Base-by-base conservation (phyloP, 2,329 filamentous ascomycete genomes). In the Colletotrichum musae region DNA sequence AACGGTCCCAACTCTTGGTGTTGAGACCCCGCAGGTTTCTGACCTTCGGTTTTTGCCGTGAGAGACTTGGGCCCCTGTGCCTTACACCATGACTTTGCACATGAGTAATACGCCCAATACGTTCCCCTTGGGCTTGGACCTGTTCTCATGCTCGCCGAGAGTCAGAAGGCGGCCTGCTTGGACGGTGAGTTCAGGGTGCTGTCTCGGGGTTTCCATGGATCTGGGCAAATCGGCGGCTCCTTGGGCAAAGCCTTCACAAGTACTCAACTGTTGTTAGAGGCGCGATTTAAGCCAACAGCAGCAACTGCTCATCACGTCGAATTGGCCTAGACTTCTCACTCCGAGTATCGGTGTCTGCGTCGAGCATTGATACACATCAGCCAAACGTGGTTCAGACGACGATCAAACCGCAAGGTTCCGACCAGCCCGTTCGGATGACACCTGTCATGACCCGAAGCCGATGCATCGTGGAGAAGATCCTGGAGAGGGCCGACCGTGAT, bases 361-460 rank as follows among this genome's bases (percentile, higher is more conserved):
- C 41, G 41, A 43, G 66, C 66, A 66, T 69, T 66, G 21, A 57
- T 15, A 24, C 16, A 15, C 26, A 26, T 51, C 48, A 48, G 52
- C 52, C n/a, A 68, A 70, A 64, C 58, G 50, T 58, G 58, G 52
- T 58, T 68, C 58, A 70, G 64, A 64, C 47, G 68, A 68, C 68
- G 64, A 70, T 70, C 68, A 70, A 63, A 68, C 68, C 24, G 58
- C 32, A 54, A 26, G 21, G 26, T 15, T 36, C 64, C 43, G 58
- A 59, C 13, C 52, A 52, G 16, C 24, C 64, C 53, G 68, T 68
- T 68, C 64, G 68, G 64, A 70, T 70, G 64, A 58, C 63, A 68
- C 58, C 54, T 64, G 64, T 18, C 63, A 53, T 47, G 43, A 52
- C 32, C 45, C 57, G 43, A 52, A 36, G n/a, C 7, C 28, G 54